Evolutionary conservation across 2,329 filamentous ascomycete genomes (phyloP), one percentile per base, ranked within the genome.

Genomic region (Clonostachys rhizophaga): DNA sequence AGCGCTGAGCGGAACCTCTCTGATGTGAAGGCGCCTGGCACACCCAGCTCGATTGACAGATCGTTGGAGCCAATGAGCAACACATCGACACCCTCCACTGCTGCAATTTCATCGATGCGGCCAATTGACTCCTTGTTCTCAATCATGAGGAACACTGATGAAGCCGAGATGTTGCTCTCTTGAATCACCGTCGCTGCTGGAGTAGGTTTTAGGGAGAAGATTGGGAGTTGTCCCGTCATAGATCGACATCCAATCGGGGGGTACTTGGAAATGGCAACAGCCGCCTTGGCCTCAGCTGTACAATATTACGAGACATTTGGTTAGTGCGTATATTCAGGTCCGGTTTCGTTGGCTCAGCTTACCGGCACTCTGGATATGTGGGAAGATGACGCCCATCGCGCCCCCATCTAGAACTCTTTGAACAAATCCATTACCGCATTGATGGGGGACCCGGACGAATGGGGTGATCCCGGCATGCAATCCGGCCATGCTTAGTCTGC

Each of bases 11-110:
- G 39, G 40, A 58, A 60, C 6, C 37, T 16, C 37, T 16, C 8
- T 18, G 45, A 52, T 40, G 55, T 49, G 45, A 51, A 58, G n/a
- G 57, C 46, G 2, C 50, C 53, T 5, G 51, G 54, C 12, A 55
- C 51, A 1, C 59, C 57, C 6, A 62, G 48, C 16, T 59, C 57
- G 5, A 53, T 52, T 2, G 59, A 53, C 16, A 63, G 40, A 36
- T 61, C 58, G 24, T 54, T 57, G n/a, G 52, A 56, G 2, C 60
- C 59, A 10, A 61, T 49, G 4, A 60, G 43, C 3, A 62, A 45
- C 3, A 58, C 55, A 35, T 62, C 57, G 5, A 59, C 54, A 6
- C 54, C 55, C 10, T 51, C 44, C 0, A 58, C 54, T 5, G 55
- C 52, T 5, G 58, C 57, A 20, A 62, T 62, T 4, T 47, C 49